These are phyloP conservation scores for Saprolegnia parasitica DNA, from an alignment of 352 stramenopile genomes.

Conservation along the genomic window DNA sequence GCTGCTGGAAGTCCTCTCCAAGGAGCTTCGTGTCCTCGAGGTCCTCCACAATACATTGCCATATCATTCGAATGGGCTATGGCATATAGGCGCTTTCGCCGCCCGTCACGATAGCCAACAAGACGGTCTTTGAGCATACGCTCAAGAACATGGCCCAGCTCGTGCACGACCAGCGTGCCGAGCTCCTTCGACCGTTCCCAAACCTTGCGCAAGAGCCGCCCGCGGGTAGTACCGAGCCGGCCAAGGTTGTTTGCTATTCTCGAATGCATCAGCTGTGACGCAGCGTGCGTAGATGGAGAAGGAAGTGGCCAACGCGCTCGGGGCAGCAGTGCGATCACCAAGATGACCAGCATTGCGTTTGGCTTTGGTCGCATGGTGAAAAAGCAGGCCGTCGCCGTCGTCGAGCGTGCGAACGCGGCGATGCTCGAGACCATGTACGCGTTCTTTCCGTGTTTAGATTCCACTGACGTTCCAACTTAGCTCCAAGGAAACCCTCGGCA, in stretches of 20 bases:
- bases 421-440: constrained; percentile 25
- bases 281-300: constrained; percentile 15
- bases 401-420: constrained; percentile 43
- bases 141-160: constrained; percentile 6
- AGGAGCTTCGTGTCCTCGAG: constrained; percentile 17
- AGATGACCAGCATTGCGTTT: constrained; percentile 73
- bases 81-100: constrained; percentile 17
- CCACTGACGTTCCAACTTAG: neutral
- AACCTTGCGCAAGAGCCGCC: constrained; percentile 17
- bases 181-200: constrained; percentile 21
- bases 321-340: constrained; percentile 40
- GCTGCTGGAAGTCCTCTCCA: constrained; percentile 13
- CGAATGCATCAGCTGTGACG: neutral
- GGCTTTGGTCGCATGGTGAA: constrained; percentile 81
- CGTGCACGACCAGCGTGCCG: constrained; percentile 8
- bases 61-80: neutral
- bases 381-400: constrained; percentile 75
- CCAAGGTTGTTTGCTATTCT: constrained; percentile 2
- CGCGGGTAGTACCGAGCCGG: constrained; percentile 1
- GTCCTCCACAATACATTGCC: neutral
- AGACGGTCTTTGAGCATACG: constrained; percentile 23
- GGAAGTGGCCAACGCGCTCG: constrained; percentile 23
- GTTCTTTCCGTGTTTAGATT: neutral
- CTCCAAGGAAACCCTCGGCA: constrained; percentile 22
- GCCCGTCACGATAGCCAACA: constrained; percentile 7